Evolutionary conservation across 805 yeast genomes (phyloP).

Genomic region (Ogataea paradorogensis): DNA sequence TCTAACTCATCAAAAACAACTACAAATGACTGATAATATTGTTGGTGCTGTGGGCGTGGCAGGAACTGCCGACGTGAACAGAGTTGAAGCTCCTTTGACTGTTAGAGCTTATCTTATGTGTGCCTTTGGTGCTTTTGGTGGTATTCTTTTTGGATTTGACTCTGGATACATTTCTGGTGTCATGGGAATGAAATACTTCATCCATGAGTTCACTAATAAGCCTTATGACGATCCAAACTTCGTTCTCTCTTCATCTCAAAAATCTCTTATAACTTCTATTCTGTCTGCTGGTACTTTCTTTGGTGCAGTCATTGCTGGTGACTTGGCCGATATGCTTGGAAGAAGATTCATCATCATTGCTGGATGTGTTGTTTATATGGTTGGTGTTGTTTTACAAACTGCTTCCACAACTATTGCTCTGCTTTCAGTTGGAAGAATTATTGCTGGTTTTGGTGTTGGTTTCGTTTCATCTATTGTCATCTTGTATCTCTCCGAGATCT

Average conservation of each 20-base stretch:
- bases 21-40: conserved; percentile 2
- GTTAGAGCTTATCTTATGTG: conserved; percentile 39
- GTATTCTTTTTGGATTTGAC: conserved; percentile 65
- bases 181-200: conserved; percentile 55
- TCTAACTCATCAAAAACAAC: background rate
- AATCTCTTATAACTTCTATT: conserved; percentile 62
- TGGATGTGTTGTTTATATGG: conserved; percentile 43
- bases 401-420: conserved; percentile 45
- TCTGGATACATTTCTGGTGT: conserved; percentile 68
- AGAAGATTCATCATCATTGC: conserved; percentile 45
- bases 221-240: conserved; percentile 17
- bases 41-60: conserved; percentile 6
- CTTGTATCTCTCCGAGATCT: conserved; percentile 73
- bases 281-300: conserved; percentile 68
- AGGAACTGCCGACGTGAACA: conserved; percentile 21
- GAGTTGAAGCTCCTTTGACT: conserved; percentile 38
- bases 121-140: conserved; percentile 65
- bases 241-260: conserved; percentile 30
- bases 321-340: conserved; percentile 45
- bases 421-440: conserved; percentile 63
- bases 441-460: conserved; percentile 80
- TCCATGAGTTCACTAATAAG: conserved; percentile 28
- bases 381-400: conserved; percentile 49
- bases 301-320: conserved; percentile 65
- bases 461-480: conserved; percentile 75